A percentile compares a stretch with the other conserved stretches of the same genome.
These are phyloP conservation scores for Glycine soja DNA, from an alignment of 306 rosid species.

Conservation along the genomic window DNA sequence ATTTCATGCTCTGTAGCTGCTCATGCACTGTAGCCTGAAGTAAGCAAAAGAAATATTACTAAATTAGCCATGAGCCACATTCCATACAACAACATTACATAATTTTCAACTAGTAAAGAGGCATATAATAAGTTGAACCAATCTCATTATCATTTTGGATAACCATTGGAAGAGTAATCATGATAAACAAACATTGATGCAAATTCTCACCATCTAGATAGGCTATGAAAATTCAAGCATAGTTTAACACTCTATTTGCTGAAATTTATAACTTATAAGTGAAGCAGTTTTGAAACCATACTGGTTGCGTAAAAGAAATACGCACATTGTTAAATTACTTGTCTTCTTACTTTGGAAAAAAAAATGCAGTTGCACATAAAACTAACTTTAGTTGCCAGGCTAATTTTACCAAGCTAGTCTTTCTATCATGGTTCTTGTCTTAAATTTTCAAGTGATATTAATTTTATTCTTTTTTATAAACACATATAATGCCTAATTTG, in stretches of 20 bases:
- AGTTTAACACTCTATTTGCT: background rate
- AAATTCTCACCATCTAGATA: constrained; percentile 14
- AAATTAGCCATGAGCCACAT: constrained; percentile 36
- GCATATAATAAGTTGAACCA: constrained; percentile 20
- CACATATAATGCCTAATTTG: constrained; percentile 7
- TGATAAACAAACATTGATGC: constrained; percentile 11
- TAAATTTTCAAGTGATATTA: constrained; percentile 20
- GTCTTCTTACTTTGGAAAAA: background rate
- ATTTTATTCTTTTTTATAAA: constrained; percentile 13
- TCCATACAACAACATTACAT: constrained; percentile 7
- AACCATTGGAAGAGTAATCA: too few relatives aligned
- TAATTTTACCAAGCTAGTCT: constrained; percentile 21
- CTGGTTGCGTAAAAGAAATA: background rate
- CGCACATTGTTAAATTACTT: background rate
- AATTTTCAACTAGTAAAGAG: background rate
- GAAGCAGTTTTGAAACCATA: background rate
- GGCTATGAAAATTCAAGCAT: constrained; percentile 2
- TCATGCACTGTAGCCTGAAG: constrained; percentile 42
- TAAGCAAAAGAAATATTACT: constrained; percentile 30
- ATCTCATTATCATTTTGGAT: too few relatives aligned
- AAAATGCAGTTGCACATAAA: background rate
- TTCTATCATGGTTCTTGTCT: constrained; percentile 24
- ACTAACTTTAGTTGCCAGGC: background rate
- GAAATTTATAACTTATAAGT: constrained; percentile 24
- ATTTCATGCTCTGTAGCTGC: constrained; percentile 46